Conservation (phyloP, 1,284 basidiomycete genomes). For the Stereum hirsutum region DNA sequence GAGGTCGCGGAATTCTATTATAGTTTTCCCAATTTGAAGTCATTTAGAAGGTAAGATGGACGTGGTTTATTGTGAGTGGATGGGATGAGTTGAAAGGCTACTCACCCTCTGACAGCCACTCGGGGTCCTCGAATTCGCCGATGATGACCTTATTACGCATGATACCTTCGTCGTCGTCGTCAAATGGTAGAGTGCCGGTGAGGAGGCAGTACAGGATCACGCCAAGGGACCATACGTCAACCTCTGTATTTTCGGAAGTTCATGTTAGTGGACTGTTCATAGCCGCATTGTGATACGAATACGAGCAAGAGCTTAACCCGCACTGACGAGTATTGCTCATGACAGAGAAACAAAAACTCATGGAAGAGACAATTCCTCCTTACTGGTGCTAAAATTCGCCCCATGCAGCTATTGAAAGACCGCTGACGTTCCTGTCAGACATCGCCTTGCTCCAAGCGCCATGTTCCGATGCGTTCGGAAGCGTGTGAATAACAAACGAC, state of each 20-base stretch:
- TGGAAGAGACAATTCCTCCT: no score
- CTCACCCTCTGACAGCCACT: slow-evolving; percentile 81
- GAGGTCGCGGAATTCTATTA: slow-evolving; percentile 72
- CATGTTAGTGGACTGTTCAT: no score
- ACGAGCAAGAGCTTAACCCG: not conserved
- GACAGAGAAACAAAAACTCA: no score
- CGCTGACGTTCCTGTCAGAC: no score
- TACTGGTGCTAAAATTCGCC: no score
- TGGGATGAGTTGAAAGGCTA: not conserved
- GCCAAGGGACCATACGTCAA: slow-evolving; percentile 96
- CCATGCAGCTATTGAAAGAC: no score
- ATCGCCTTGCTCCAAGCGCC: no score
- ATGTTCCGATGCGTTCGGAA: no score
- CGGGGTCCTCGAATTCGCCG: slow-evolving; percentile 87
- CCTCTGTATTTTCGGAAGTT: no score
- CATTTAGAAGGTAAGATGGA: not conserved
- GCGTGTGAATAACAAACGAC: no score
- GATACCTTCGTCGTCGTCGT: slow-evolving; percentile 87
- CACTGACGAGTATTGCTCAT: no score
- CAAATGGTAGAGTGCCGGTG: slow-evolving; percentile 93
- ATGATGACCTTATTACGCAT: slow-evolving; percentile 87
- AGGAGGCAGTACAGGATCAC: slow-evolving; percentile 93
- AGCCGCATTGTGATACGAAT: not conserved
- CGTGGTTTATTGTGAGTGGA: not conserved
- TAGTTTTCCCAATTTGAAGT: slow-evolving; percentile 8